Base-by-base conservation (phyloP, 2,329 filamentous ascomycete species). In the Penicillium olsonii region DNA sequence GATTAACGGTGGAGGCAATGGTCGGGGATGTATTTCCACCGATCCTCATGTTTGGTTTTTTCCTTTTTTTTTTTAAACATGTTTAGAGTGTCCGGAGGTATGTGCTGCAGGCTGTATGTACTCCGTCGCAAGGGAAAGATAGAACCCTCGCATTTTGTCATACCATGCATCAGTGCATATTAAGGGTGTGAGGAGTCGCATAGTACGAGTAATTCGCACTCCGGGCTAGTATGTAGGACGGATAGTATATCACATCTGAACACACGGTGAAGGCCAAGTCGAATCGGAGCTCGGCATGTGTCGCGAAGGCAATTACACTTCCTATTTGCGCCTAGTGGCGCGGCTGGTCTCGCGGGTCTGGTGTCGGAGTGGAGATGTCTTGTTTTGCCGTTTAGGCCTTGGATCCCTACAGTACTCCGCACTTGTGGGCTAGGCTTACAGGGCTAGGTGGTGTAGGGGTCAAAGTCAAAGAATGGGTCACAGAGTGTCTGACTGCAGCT, bases 401-500 rank as follows among this genome's bases (percentile, higher is more conserved):
- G 5, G 8, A 24, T 5, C 5, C 22, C 22, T 24, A 8, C 22
- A 5, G 22, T 24, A 24, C 22, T 5, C 22, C 8, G 22, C 22
- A 24, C 22, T 24, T n/a, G n/a, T n/a, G n/a, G n/a, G n/a, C n/a
- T n/a, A n/a, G n/a, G n/a, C n/a, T n/a, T n/a, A n/a, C n/a, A n/a
- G n/a, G n/a, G n/a, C n/a, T n/a, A n/a, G n/a, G n/a, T n/a, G n/a
- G n/a, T n/a, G 22, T 34, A 41, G 33, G 19, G 12, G 12, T 29
- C 4, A 19, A 35, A 5, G 17, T 27, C 31, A 29, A 39, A 29
- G 27, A 24, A 17, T 46, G n/a, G 31, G 39, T 41, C 41, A 50
- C 38, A 34, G 10, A 39, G 34, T 51, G 57, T 56, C 58, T 60
- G 46, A 59, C 56, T 56, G 56, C 57, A 56, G 48, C 18, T 45